Base-by-base conservation (phyloP, 768 basidiomycete genomes). In the Suillus ampliporus region DNA sequence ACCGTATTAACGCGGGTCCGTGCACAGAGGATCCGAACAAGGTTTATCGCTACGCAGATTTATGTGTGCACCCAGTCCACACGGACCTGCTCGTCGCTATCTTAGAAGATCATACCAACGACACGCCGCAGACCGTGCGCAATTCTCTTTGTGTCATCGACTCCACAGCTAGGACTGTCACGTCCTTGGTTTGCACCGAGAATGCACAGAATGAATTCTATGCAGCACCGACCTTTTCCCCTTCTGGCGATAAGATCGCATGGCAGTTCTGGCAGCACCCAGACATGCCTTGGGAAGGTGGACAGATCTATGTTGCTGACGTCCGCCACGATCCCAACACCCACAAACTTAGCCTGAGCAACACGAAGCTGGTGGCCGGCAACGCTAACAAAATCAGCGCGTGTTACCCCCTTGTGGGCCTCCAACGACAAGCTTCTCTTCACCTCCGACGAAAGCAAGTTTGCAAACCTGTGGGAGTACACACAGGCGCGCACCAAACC, bases 261-360 rank as follows among this genome's bases (percentile, higher is more conserved):
- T 92, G 86, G 86, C 77, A 85, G 52, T 77, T 86, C 62, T 91
- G 89, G 90, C 76, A 69, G 60, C 85, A 87, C 41, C 87, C 87
- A 0, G 79, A 86, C 66, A 87, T 88, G 86, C 85, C 90, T 4
- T 92, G 88, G 87, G 82, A 88, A 67, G 86, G 85, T 14, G 75
- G 80, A 5, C 74, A 83, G 60, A 75, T 91, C 62, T 78, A 80
- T 67, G 69, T 86, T 51, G 88, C 82, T 0, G 74, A 82, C 13
- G 72, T 88, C 17, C 19, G 72, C 5, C 34, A 71, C 11, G 65
- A 73, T 43, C 17, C 37, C 17, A 13, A 19, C 17, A 73, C 65
- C n/a, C 60, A 40, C 5, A 44, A 67, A 19, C 31, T 84, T 50
- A 61, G 72, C 26, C 52, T 86, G 35, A 80, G 83, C 64, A 60